Conservation (phyloP, 176 grass and related monocot genomes). For the Triticum aestivum region DNA sequence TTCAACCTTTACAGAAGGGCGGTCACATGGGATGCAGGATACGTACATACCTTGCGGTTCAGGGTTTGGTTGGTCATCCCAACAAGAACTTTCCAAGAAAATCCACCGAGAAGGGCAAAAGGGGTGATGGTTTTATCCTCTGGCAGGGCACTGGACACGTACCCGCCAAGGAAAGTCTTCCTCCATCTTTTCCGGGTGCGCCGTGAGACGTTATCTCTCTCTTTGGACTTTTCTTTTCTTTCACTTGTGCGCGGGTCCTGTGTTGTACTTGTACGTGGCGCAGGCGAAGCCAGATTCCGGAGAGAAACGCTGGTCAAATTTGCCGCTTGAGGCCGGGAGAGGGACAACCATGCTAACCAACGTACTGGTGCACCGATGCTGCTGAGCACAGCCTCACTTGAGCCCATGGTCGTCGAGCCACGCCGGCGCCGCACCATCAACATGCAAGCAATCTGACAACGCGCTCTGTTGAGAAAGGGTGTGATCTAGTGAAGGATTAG, state of each 20-base stretch:
- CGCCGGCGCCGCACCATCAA: too few relatives aligned
- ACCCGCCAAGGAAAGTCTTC: neutral
- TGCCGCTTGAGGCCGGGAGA: too few relatives aligned
- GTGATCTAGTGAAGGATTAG: too few relatives aligned
- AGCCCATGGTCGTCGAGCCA: too few relatives aligned
- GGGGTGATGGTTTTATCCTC: neutral
- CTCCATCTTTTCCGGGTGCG: neutral
- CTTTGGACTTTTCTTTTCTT: neutral
- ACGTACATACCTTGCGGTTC: neutral
- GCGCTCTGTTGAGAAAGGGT: too few relatives aligned
- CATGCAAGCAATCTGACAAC: too few relatives aligned
- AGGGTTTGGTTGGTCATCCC: constrained; percentile 13
- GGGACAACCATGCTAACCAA: too few relatives aligned
- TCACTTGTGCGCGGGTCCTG: neutral
- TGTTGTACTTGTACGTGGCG: neutral
- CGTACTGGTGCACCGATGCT: too few relatives aligned
- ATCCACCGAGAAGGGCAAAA: neutral
- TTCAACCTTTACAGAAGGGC: constrained; percentile 11
- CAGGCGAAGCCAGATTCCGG: too few relatives aligned
- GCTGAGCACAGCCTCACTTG: too few relatives aligned
- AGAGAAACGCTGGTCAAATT: neutral
- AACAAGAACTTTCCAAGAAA: neutral
- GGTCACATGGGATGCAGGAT: neutral
- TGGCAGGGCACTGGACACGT: neutral
- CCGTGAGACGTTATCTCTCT: neutral